Base-by-base conservation (phyloP, 179 eudicot genomes). In the Beta macrorhiza region DNA sequence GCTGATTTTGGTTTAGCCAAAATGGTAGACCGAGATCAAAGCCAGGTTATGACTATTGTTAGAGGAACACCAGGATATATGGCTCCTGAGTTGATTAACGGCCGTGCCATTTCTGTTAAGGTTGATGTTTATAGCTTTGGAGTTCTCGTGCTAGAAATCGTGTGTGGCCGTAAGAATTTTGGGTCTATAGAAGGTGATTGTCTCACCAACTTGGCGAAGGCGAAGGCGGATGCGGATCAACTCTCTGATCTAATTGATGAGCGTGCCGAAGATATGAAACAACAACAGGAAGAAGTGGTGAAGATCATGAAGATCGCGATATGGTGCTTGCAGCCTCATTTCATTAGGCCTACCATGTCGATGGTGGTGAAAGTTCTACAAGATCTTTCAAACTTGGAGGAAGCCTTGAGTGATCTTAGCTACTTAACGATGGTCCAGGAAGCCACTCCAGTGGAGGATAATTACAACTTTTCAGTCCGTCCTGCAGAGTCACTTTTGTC, bases 321-420 rank as follows among this genome's bases (percentile, higher is more conserved):
- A 52, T 79, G 75, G 75, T 78, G 75, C 10, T 15, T 78, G 67
- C 76, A 79, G 2, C 81, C 81, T 79, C 81, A 79, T 7, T 69
- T 79, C 6, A 69, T 69, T 22, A 79, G 75, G 17, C 76, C 81
- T 19, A 79, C 81, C 4, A 69, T 79, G 76, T 70, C 76, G 0
- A 79, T 70, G 67, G 81, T 70, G 5, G 76, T 70, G 0, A 58
- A 69, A 70, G 76, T 79, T 13, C 20, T 79, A 56, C 67, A 79
- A 70, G 81, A 79, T 45, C 75, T 79, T 58, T 42, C 81, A 7
- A 70, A 79, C 42, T 42, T 70, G 81, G 81, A 79, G 81, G 76
- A 79, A 44, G 32, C 57, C 0, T 19, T 79, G 7, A 79, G 22
- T 42, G 81, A 79, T 70, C 67, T 68, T 19, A 70, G 75, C 76